phyloP scores from a whole-genome alignment of 345 rosid genomes.

The Psidium guajava region DNA sequence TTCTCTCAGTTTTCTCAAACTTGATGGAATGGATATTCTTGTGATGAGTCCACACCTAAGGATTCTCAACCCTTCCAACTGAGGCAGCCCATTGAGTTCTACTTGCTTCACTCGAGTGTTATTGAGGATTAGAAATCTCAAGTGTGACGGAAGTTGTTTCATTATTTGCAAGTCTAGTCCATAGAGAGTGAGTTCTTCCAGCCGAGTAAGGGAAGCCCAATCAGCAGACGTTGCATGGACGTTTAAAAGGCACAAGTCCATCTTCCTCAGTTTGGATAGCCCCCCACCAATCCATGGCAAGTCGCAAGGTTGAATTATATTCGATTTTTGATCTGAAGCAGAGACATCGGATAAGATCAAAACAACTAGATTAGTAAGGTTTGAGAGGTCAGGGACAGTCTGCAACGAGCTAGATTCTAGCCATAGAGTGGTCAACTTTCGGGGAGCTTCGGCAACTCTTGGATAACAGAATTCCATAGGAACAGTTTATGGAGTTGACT shows the following conservation, averaged over 20 bases:
- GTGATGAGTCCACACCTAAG: fast-evolving
- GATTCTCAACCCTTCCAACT: fast-evolving
- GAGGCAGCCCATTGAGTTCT: not conserved
- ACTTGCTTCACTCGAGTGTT: not conserved
- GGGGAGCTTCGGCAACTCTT: not conserved
- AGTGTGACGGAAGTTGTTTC: not conserved
- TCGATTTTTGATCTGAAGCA: fast-evolving
- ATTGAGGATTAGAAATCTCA: fast-evolving
- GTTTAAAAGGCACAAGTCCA: not conserved
- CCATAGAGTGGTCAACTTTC: not conserved
- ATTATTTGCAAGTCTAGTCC: not conserved
- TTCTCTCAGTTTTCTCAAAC: not conserved
- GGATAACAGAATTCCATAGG: not conserved
- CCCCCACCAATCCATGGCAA: not conserved
- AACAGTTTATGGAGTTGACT: not conserved
- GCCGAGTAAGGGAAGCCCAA: not conserved
- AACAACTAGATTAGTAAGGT: not conserved
- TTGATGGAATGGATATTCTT: not conserved
- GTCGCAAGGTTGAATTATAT: not conserved
- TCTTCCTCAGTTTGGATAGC: not conserved
- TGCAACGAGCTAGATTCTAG: fast-evolving
- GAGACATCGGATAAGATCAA: fast-evolving
- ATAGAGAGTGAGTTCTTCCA: fast-evolving
- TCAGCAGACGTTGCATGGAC: fast-evolving
- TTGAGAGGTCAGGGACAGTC: not conserved